Conservation (phyloP, 495 filamentous ascomycete genomes). For the Lasiosphaeriaceae sp. region DNA sequence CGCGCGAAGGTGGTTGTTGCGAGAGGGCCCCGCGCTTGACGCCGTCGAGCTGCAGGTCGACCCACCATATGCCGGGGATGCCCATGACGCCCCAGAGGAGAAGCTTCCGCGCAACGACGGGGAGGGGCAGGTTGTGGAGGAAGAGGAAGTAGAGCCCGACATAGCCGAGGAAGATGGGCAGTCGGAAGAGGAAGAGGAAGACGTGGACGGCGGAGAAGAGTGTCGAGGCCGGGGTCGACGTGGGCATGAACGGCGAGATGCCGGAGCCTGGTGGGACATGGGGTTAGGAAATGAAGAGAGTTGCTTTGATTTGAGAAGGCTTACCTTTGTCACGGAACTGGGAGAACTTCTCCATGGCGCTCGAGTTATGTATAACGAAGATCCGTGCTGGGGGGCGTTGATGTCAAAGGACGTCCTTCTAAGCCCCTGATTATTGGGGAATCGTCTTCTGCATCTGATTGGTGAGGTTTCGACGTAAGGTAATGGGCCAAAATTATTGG, state of each 20-base stretch:
- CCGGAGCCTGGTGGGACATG: constrained; percentile 66
- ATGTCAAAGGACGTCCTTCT: too few relatives aligned
- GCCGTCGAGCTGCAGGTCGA: constrained; percentile 92
- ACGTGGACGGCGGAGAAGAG: constrained; percentile 59
- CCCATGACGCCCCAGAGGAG: constrained; percentile 80
- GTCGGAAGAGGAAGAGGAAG: constrained; percentile 74
- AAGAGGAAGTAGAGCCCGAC: constrained; percentile 69
- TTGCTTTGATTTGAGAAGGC: constrained; percentile 12
- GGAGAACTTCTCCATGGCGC: constrained; percentile 90
- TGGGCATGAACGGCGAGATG: constrained; percentile 91
- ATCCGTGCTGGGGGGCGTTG: too few relatives aligned
- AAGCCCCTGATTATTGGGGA: too few relatives aligned
- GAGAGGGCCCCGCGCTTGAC: constrained; percentile 76
- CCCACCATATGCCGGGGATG: constrained; percentile 93
- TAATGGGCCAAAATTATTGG: too few relatives aligned
- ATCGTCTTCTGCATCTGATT: too few relatives aligned
- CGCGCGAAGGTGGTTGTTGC: constrained; percentile 57
- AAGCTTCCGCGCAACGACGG: constrained; percentile 72
- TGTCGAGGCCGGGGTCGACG: constrained; percentile 56
- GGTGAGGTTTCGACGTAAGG: too few relatives aligned
- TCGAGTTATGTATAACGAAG: constrained; percentile 5
- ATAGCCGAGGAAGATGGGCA: constrained; percentile 71
- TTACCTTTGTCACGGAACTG: constrained; percentile 92
- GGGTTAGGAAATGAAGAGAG: constrained; percentile 1
- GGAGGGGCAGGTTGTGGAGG: constrained; percentile 84